Conservation (phyloP, 768 basidiomycete species). For the Auricularia sp. region DNA sequence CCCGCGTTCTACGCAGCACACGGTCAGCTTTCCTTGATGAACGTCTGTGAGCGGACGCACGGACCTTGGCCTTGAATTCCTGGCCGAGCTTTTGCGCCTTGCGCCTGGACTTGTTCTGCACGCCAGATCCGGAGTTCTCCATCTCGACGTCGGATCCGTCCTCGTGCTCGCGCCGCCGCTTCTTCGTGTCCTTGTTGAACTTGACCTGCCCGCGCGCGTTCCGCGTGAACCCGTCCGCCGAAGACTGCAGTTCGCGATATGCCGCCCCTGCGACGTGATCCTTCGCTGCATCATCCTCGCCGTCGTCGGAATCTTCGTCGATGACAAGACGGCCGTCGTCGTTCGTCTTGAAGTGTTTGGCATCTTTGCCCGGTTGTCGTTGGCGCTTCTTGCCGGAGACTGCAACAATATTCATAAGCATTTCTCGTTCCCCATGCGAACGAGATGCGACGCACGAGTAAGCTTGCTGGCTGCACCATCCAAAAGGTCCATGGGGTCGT, state of each 20-base stretch:
- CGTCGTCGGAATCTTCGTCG: slow-evolving; percentile 31
- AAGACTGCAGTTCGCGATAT: slow-evolving; percentile 74
- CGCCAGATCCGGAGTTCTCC: slow-evolving; percentile 29
- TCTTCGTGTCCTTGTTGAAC: slow-evolving; percentile 96
- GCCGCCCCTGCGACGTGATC: slow-evolving; percentile 62
- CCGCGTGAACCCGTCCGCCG: slow-evolving; percentile 83
- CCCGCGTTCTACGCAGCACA: slow-evolving; percentile 64
- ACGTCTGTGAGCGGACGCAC: slow-evolving; percentile 14
- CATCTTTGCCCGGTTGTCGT: slow-evolving; percentile 79
- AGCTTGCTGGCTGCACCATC: slow-evolving; percentile 65
- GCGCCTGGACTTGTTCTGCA: slow-evolving; percentile 39
- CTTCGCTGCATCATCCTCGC: slow-evolving; percentile 24
- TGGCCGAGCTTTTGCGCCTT: slow-evolving; percentile 60
- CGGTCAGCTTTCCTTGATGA: not conserved
- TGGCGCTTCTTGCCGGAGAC: slow-evolving; percentile 40
- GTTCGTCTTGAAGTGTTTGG: slow-evolving; percentile 78
- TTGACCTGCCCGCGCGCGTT: slow-evolving; percentile 78
- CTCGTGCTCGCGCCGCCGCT: slow-evolving; percentile 64
- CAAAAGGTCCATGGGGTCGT: slow-evolving; percentile 92
- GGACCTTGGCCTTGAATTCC: slow-evolving; percentile 93
- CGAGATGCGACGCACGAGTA: slow-evolving; percentile 42
- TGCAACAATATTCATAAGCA: slow-evolving; percentile 14
- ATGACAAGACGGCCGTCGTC: slow-evolving; percentile 77
- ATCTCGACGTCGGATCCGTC: slow-evolving; percentile 59
- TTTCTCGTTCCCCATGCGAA: not conserved